These are phyloP conservation scores for Nakataea oryzae DNA, from an alignment of 2,329 filamentous ascomycete species.

Conservation along the genomic window DNA sequence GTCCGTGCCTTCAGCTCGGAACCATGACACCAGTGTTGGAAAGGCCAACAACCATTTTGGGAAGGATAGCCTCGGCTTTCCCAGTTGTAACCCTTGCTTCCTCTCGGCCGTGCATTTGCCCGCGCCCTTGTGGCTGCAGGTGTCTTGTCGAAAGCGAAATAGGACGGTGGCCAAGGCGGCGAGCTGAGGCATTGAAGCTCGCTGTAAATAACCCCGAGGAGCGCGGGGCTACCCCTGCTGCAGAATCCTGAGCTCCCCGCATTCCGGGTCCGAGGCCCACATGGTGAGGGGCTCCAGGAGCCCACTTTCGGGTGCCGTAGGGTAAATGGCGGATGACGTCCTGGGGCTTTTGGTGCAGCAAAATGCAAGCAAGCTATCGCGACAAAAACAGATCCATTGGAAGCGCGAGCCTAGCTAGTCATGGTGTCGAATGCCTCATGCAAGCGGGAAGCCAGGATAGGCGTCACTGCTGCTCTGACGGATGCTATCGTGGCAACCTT, in stretches of 20 bases:
- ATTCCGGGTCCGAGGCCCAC: background rate
- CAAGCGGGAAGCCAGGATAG: fast-evolving
- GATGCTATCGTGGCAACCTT: too few species aligned
- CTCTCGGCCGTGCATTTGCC: too few species aligned
- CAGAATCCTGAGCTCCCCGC: background rate
- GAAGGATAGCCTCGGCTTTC: too few species aligned
- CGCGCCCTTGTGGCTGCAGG: too few species aligned
- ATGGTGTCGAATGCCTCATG: background rate
- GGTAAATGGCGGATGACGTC: background rate
- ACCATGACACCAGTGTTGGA: too few species aligned
- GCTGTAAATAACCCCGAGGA: conserved; percentile 19
- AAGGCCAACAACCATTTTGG: too few species aligned
- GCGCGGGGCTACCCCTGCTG: conserved; percentile 7
- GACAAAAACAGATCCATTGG: background rate
- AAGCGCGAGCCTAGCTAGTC: background rate
- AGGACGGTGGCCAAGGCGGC: too few species aligned
- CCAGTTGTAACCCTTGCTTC: too few species aligned
- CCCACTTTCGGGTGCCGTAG: background rate
- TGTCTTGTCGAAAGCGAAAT: background rate
- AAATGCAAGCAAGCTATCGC: background rate
- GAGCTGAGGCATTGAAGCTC: conserved; percentile 8
- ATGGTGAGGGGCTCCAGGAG: background rate
- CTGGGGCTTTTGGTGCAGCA: background rate
- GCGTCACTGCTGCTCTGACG: too few species aligned
- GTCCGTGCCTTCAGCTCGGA: too few species aligned